Evolutionary conservation across 306 rosid species (phyloP).

Genomic region (Prunus salicina): DNA sequence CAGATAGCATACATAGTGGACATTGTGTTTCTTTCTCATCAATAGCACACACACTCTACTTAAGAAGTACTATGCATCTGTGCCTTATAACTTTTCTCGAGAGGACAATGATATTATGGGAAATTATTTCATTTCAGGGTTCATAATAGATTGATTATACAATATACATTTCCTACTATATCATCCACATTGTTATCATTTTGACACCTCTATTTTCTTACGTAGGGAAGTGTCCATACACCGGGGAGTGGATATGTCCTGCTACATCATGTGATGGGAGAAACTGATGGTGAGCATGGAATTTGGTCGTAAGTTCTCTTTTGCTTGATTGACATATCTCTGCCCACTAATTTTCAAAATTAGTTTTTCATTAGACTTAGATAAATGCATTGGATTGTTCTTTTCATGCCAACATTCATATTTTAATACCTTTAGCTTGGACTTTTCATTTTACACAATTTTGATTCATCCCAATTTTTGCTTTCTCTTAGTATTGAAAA

Average conservation of each 20-base stretch:
- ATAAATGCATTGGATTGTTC: not conserved
- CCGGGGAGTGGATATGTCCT: constrained; percentile 98
- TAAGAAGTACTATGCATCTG: not conserved
- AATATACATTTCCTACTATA: not conserved
- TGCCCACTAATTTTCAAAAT: not conserved
- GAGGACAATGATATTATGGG: not conserved
- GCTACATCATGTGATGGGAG: constrained; percentile 98
- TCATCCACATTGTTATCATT: not conserved
- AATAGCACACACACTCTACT: not conserved
- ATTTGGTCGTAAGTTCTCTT: constrained; percentile 88
- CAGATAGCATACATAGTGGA: not conserved
- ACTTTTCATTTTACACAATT: not conserved
- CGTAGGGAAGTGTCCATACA: constrained; percentile 74
- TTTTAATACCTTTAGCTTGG: not conserved
- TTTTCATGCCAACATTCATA: not conserved
- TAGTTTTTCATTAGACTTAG: constrained; percentile 16
- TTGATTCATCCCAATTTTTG: not conserved
- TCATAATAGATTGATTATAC: not conserved
- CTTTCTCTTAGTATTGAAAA: not conserved
- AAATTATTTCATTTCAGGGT: not conserved
- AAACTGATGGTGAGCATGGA: constrained; percentile 85
- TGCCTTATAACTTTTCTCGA: not conserved
- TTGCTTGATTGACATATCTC: constrained; percentile 22
- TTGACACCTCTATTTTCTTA: constrained; percentile 2
- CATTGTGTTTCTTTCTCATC: not conserved